Evolutionary conservation across 208 protist genomes (phyloP).

Genomic region (Angomonas ambiguus): DNA sequence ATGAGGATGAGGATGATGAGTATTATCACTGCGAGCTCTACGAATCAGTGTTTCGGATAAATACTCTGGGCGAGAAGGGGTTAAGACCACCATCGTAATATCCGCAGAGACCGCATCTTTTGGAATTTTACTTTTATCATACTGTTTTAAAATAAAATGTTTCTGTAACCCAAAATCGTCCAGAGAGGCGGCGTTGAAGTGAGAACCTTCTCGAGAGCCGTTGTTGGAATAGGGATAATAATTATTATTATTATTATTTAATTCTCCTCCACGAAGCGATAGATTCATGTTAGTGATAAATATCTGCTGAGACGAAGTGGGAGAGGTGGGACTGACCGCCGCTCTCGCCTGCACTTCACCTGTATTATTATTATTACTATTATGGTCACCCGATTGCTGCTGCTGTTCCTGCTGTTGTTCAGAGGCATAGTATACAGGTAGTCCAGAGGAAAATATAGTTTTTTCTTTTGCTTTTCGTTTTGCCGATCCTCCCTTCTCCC

Average conservation of each 20-base stretch:
- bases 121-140: conserved; percentile 16
- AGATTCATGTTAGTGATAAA: background rate
- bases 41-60: conserved; percentile 25
- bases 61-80: conserved; percentile 17
- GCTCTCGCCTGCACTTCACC: background rate
- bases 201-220: no score
- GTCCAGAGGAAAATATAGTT: background rate
- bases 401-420: background rate
- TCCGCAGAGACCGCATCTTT: conserved; percentile 18
- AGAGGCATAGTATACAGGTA: background rate
- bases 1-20: background rate
- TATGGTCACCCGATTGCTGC: background rate
- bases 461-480: no score
- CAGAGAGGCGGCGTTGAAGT: no score
- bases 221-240: no score
- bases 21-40: background rate
- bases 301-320: background rate
- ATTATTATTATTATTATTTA: conserved; percentile 4
- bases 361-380: background rate
- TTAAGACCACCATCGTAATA: conserved; percentile 20
- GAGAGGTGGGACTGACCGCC: background rate
- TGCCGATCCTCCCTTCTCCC: background rate
- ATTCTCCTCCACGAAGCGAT: background rate
- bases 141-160: conserved; percentile 22
- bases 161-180: conserved; percentile 17